Percentiles rank a stretch among this genome's conserved stretches.
Conservation (phyloP, 768 basidiomycete species). For the Ramaria sp. region DNA sequence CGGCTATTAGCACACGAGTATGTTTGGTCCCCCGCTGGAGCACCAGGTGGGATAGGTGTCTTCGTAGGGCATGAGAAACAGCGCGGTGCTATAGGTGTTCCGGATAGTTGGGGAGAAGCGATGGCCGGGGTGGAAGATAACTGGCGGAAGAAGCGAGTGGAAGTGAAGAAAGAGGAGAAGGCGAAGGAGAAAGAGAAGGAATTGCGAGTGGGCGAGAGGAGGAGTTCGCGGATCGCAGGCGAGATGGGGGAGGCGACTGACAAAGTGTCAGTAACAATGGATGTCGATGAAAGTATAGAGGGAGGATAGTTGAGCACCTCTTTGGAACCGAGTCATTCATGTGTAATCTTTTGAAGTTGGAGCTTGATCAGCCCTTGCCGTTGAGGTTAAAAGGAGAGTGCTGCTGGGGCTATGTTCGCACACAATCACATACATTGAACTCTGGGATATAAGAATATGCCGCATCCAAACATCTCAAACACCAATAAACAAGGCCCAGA, state of each 20-base stretch:
- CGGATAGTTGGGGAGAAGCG: slow-evolving; percentile 13
- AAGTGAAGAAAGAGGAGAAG: not conserved
- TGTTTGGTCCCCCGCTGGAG: slow-evolving; percentile 37
- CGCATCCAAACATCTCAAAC: slow-evolving; percentile 34
- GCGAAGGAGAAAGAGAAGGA: slow-evolving; percentile 4
- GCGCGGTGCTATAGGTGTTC: slow-evolving; percentile 16
- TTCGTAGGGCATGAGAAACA: slow-evolving; percentile 19
- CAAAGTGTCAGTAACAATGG: not conserved
- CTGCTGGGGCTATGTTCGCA: too few relatives aligned
- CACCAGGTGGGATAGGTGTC: slow-evolving; percentile 15
- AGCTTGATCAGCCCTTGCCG: too few relatives aligned
- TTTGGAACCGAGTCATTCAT: too few relatives aligned
- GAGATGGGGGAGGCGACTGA: not conserved
- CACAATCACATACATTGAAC: not conserved
- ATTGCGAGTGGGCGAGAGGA: slow-evolving; percentile 6
- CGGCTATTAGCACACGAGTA: slow-evolving; percentile 55
- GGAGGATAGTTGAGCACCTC: not conserved
- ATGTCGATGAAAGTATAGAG: not conserved
- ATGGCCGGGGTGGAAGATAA: slow-evolving; percentile 5
- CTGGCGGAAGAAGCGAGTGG: not conserved
- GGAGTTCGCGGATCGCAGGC: slow-evolving; percentile 9
- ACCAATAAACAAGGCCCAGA: slow-evolving; percentile 66
- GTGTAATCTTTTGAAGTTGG: too few relatives aligned
- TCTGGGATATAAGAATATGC: not conserved
- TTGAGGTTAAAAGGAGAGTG: too few relatives aligned